phyloP scores from a whole-genome alignment of 352 stramenopile genomes.

The Thalassiosira delicatula region DNA sequence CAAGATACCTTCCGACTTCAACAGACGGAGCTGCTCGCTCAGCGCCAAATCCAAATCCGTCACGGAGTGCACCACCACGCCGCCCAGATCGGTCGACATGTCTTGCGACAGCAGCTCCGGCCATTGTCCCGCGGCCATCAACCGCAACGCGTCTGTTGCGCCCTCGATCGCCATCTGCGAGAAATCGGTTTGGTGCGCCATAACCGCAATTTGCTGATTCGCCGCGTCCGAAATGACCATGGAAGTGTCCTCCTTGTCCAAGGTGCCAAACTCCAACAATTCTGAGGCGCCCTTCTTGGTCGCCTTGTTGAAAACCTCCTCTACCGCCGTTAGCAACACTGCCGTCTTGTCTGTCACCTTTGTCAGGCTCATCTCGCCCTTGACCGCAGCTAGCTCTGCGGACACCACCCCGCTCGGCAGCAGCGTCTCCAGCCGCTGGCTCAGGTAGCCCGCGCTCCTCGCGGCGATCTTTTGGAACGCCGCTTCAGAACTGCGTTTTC shows the following conservation, averaged over 20 bases:
- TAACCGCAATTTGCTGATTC: conserved; percentile 71
- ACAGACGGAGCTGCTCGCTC: conserved; percentile 71
- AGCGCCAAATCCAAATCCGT: conserved; percentile 73
- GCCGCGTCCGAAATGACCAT: conserved; percentile 70
- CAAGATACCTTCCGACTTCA: conserved; percentile 80
- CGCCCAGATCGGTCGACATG: conserved; percentile 74
- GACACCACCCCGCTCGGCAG: conserved; percentile 66
- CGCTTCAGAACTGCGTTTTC: conserved; percentile 69
- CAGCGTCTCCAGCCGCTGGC: conserved; percentile 72
- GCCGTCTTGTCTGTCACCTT: conserved; percentile 78
- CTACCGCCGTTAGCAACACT: conserved; percentile 66
- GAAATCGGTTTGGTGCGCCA: conserved; percentile 79
- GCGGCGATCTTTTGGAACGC: conserved; percentile 74
- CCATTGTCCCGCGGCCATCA: conserved; percentile 81
- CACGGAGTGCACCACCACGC: conserved; percentile 73
- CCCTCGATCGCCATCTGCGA: conserved; percentile 69
- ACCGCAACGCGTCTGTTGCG: conserved; percentile 68
- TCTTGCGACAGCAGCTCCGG: conserved; percentile 74
- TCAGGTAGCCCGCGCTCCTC: conserved; percentile 66
- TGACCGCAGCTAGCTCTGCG: conserved; percentile 76
- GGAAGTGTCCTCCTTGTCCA: conserved; percentile 27
- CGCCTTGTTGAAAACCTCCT: conserved; percentile 72
- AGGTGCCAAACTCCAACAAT: conserved; percentile 55
- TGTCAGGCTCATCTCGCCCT: conserved; percentile 78
- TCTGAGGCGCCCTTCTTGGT: conserved; percentile 51